Base-by-base conservation (phyloP, 306 rosid genomes). In the Vigna unguiculata region DNA sequence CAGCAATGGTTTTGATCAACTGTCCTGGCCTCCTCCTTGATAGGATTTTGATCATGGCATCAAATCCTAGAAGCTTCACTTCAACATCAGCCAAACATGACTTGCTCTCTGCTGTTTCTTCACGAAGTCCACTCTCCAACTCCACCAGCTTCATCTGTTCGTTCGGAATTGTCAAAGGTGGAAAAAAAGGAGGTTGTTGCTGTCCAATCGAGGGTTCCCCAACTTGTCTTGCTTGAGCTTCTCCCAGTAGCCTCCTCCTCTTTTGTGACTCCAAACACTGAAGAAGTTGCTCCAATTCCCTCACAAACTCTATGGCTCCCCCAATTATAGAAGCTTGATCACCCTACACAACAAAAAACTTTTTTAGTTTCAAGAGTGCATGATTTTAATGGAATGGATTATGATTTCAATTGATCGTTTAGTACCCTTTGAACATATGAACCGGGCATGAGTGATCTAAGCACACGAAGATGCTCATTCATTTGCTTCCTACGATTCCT, bases 241-340 rank as follows among this genome's bases (percentile, higher is more conserved):
- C 94, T 61, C 98, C 98, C 4, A 90, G 67, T 4, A 91, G 71
- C 71, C 97, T 89, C 36, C 97, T 85, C 40, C 97, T 81, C 74
- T 95, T 95, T 20, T 92, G 98, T 47, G 98, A 95, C 65, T 95
- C 98, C 81, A 95, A 74, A 82, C 98, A 95, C 13, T 92, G 96
- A 45, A 95, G 96, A 43, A 95, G 96, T 59, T 95, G 98, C 81
- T 95, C 98, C 20, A 95, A 49, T 78, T 95, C 98, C 75, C 98
- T 85, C 76, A 95, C 96, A 75, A 95, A 95, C 80, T 95, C 98
- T 60, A 95, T 95, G 1, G 98, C 98, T 81, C 98, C 98, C 0
- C 97, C 98, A 67, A 95, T 95, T 54, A 95, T 95, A 1, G 98
- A 95, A n/a, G 98, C 98, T 85, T 95, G 98, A 81, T 95, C 98